Conservation (phyloP, 768 basidiomycete genomes). For the Plicaturopsis crispa region DNA sequence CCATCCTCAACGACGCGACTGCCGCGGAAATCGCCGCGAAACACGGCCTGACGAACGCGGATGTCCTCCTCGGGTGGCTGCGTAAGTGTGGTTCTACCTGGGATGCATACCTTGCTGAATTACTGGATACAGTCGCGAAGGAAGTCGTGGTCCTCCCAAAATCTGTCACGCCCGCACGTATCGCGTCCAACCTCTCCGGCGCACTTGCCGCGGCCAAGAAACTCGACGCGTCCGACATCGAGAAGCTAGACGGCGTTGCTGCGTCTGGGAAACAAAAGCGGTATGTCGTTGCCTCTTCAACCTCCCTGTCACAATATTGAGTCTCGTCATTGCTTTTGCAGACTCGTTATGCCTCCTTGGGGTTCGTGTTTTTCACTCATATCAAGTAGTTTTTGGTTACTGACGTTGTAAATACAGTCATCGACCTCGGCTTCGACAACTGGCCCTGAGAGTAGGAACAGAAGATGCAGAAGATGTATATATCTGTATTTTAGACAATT, state of each 20-base stretch:
- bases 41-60: conserved; percentile 43
- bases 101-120: too few relatives aligned
- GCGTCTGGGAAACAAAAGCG: conserved; percentile 60
- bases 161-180: conserved; percentile 66
- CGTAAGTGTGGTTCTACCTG: too few relatives aligned
- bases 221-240: conserved; percentile 44
- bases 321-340: conserved; percentile 14
- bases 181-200: conserved; percentile 51
- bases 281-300: conserved; percentile 15
- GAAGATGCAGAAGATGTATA: too few relatives aligned
- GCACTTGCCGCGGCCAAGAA: conserved; percentile 36
- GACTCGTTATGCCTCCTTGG: conserved; percentile 62
- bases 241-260: conserved; percentile 45
- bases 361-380: conserved; percentile 34
- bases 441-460: too few relatives aligned
- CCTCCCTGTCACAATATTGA: conserved; percentile 4
- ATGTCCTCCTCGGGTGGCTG: conserved; percentile 58
- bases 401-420: conserved; percentile 28
- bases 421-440: conserved; percentile 67
- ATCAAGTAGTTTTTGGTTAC: conserved; percentile 5
- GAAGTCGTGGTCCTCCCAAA: conserved; percentile 66
- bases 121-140: conserved; percentile 41
- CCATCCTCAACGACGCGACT: conserved; percentile 55
- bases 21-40: conserved; percentile 54
- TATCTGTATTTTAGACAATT: too few relatives aligned